Evolutionary conservation across 164 flowering plant genomes (phyloP).

Genomic region (Piper betle): DNA sequence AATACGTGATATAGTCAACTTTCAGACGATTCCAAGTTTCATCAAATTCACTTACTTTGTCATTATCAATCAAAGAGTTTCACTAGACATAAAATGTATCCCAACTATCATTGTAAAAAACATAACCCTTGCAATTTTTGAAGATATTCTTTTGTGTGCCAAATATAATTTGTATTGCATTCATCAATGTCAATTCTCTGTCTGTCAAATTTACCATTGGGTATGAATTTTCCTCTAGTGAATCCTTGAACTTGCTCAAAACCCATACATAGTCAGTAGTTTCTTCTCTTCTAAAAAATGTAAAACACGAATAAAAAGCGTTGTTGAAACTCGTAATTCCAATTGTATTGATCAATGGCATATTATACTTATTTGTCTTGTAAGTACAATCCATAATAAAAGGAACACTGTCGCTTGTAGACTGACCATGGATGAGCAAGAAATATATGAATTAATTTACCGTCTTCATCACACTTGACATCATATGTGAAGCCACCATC

Average conservation of each 20-base stretch:
- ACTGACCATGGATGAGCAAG: constrained; percentile 10
- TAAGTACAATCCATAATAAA: constrained; percentile 7
- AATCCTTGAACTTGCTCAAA: background rate
- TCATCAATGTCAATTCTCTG: no score
- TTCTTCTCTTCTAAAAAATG: constrained; percentile 1
- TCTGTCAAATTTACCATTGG: no score
- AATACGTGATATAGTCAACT: no score
- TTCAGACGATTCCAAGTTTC: no score
- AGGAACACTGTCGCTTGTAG: constrained; percentile 1
- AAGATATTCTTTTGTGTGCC: no score
- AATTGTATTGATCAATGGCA: constrained; percentile 7
- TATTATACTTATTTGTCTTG: constrained; percentile 7
- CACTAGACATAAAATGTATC: no score
- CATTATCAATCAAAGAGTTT: no score
- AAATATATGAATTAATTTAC: constrained; percentile 7
- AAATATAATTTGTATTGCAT: no score
- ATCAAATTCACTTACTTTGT: no score
- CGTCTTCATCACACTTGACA: constrained; percentile 4
- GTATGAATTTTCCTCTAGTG: constrained; percentile 1
- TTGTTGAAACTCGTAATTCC: constrained; percentile 7
- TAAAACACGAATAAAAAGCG: constrained; percentile 7
- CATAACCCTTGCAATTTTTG: no score
- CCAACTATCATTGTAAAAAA: no score
- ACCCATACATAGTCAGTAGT: constrained; percentile 7
- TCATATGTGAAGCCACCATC: constrained; percentile 4